phyloP scores from a whole-genome alignment of 179 eudicot genomes.

The Vitellaria paradoxa region DNA sequence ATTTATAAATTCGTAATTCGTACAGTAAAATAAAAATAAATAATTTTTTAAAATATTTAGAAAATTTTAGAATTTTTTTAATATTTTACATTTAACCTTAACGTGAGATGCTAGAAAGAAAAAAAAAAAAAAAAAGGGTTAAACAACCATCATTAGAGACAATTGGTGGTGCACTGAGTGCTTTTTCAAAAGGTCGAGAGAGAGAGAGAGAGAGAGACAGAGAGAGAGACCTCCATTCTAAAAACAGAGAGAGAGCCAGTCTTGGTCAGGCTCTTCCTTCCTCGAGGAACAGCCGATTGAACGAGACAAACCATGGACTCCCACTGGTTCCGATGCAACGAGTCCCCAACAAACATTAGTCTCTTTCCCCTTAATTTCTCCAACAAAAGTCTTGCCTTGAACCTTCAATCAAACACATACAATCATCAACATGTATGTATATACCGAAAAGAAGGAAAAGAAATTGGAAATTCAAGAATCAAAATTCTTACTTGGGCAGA shows the following conservation, averaged over 20 bases:
- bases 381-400: slow-evolving; percentile 65
- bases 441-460: not conserved
- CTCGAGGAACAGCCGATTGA: slow-evolving; percentile 70
- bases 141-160: not conserved
- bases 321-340: slow-evolving; percentile 93
- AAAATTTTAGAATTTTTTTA: too few relatives aligned
- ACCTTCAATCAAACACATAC: slow-evolving; percentile 33
- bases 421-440: not conserved
- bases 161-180: not conserved
- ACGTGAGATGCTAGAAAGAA: too few relatives aligned
- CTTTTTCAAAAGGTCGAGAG: not conserved
- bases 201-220: slow-evolving; percentile 1
- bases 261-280: slow-evolving; percentile 64
- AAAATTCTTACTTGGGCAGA: slow-evolving; percentile 64
- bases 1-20: too few relatives aligned
- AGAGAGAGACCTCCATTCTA: slow-evolving; percentile 58
- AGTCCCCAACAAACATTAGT: slow-evolving; percentile 96
- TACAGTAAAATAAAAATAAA: too few relatives aligned
- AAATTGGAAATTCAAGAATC: not conserved
- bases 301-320: slow-evolving; percentile 93
- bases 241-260: slow-evolving; percentile 74
- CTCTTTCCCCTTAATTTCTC: slow-evolving; percentile 84
- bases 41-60: too few relatives aligned
- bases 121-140: too few relatives aligned
- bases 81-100: too few relatives aligned